phyloP scores from a whole-genome alignment of 78 protist genomes.

The Guillardia theta region DNA sequence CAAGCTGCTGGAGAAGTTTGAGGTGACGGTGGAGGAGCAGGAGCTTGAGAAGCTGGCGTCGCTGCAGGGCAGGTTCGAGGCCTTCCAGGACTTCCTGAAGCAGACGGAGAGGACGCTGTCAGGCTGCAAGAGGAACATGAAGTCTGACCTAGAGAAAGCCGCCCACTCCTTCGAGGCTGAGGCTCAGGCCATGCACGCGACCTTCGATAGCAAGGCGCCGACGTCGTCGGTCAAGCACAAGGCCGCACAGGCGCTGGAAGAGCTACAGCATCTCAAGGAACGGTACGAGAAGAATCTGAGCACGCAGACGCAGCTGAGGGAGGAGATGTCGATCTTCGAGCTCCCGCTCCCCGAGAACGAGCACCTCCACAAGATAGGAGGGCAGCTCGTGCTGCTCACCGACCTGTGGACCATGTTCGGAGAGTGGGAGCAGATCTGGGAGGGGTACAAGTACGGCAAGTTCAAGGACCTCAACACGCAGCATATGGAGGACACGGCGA shows the following conservation, averaged over 20 bases:
- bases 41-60: slow-evolving; percentile 17
- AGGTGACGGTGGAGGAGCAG: neutral
- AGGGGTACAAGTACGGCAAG: neutral
- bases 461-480: neutral
- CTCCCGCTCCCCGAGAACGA: neutral
- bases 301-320: neutral
- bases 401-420: slow-evolving; percentile 4
- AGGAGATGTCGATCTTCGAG: neutral
- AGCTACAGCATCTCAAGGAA: neutral
- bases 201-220: neutral
- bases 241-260: neutral
- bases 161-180: neutral
- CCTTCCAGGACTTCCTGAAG: neutral
- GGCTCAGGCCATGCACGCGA: neutral
- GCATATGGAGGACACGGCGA: neutral
- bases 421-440: slow-evolving; percentile 43
- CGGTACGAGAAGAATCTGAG: neutral
- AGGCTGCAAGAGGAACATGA: neutral
- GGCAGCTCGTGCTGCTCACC: neutral
- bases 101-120: neutral
- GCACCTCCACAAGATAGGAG: slow-evolving; percentile 12
- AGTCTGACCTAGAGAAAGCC: neutral
- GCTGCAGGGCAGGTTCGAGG: slow-evolving; percentile 1
- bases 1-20: slow-evolving; percentile 58
- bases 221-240: neutral